Conservation (phyloP, 345 rosid genomes). For the Firmiana major region DNA sequence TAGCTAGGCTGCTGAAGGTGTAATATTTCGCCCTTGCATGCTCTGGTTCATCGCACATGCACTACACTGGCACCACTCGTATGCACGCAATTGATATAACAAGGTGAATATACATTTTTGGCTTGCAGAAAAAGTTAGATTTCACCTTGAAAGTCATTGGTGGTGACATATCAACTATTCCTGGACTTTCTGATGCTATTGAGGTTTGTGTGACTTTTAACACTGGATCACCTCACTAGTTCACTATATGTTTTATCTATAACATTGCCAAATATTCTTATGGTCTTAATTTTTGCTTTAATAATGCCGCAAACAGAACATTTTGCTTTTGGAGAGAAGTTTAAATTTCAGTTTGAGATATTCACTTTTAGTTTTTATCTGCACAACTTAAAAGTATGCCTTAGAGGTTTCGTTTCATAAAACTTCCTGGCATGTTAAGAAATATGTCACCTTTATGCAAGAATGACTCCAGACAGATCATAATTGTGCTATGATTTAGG, state of each 20-base stretch:
- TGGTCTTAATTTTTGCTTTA: not conserved
- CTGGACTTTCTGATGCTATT: slow-evolving; percentile 81
- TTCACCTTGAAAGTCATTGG: slow-evolving; percentile 86
- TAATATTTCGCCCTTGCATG: not conserved
- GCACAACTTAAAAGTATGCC: not conserved
- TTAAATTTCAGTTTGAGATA: not conserved
- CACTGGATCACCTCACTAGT: not conserved
- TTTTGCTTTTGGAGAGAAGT: not conserved
- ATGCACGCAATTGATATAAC: not conserved
- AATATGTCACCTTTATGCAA: not conserved
- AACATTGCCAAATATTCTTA: not conserved
- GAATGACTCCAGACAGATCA: not conserved
- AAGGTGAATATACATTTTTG: slow-evolving; percentile 12
- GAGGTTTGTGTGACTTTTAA: slow-evolving; percentile 53
- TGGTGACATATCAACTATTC: slow-evolving; percentile 86
- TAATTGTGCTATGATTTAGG: not conserved
- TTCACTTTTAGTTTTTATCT: not conserved
- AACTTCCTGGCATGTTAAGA: not conserved
- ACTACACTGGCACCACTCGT: no score
- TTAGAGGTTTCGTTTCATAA: not conserved
- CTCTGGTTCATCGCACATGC: not conserved
- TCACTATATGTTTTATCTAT: not conserved
- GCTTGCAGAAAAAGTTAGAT: slow-evolving; percentile 88
- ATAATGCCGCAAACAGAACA: not conserved
- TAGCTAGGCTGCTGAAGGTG: not conserved